Evolutionary conservation across 768 basidiomycete species (phyloP), one percentile per base, ranked within the genome.

Genomic region (Rhizopogon sp.): DNA sequence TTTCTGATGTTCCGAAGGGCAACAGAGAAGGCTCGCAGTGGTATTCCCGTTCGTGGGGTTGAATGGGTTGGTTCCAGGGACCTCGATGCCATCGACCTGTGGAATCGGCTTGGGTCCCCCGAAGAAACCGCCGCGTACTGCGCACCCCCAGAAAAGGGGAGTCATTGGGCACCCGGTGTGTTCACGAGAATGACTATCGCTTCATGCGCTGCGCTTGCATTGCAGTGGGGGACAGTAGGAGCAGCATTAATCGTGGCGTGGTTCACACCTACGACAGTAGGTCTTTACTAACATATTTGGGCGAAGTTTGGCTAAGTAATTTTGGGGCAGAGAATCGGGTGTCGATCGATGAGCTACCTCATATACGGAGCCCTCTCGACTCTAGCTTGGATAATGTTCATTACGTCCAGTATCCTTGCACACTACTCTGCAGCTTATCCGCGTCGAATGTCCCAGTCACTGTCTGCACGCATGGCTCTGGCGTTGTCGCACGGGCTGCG

Each of bases 141-240:
- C 43, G 3, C 13, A 5, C 16, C 13, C 1, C 43, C 43, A 3
- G 16, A 8, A 20, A 8, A 2, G 43, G 8, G 13, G 14, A 43
- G 50, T 29, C 58, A 53, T 16, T 64, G 60, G 63, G 61, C 56
- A 14, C 55, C 56, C 5, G 57, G 53, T 0, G 55, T 59, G 31
- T 61, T 57, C 41, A 43, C 28, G 22, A 51, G 65, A 29, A 58
- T 66, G 20, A 14, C 56, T 17, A 42, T 65, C 33, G 65, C 66
- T 13, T 61, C 65, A 8, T 4, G 55, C 11, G 43, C 57, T 11
- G 60, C 62, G 14, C 47, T 66, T 3, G 46, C 55, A 6, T 40
- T 66, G 17, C 64, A 66, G 53, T 68, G 66, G 67, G 58, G 54
- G 4, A 63, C 64, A 3, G 49, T 58, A 9, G 64, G 66, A 8